Conservation (phyloP, 1,284 basidiomycete genomes). For the Melampsora larici-populina region DNA sequence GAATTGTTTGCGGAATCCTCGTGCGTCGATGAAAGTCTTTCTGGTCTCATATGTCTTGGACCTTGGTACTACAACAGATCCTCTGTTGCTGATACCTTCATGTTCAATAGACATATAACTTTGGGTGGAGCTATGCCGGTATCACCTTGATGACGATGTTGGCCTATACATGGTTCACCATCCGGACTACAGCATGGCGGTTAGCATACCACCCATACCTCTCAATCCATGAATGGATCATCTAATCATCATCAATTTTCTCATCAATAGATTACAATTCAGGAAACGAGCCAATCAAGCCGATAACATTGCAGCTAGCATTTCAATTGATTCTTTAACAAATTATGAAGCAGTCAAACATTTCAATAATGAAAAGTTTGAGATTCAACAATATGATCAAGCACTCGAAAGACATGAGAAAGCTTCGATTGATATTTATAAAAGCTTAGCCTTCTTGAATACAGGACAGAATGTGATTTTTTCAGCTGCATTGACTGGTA, state of each 20-base stretch:
- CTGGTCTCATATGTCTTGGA: background rate
- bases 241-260: too few species aligned
- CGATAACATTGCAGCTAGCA: conserved; percentile 36
- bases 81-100: background rate
- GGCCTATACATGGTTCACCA: conserved; percentile 37
- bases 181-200: conserved; percentile 43
- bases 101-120: conserved; percentile 36
- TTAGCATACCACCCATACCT: conserved; percentile 3
- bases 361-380: conserved; percentile 39
- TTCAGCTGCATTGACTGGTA: conserved; percentile 36
- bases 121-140: conserved; percentile 39
- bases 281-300: conserved; percentile 39
- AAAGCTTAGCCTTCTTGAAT: conserved; percentile 38
- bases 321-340: conserved; percentile 31
- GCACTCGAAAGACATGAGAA: conserved; percentile 31
- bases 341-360: conserved; percentile 44
- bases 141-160: conserved; percentile 41
- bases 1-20: conserved; percentile 41
- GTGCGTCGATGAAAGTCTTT: conserved; percentile 11
- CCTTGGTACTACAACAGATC: background rate
- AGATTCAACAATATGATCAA: conserved; percentile 43
- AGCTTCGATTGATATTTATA: conserved; percentile 37
- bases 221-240: background rate
- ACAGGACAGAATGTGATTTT: conserved; percentile 40
- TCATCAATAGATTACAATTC: conserved; percentile 32